Evolutionary conservation across 768 basidiomycete species (phyloP), one percentile per base, ranked within the genome.

Genomic region (Boletus sp.): DNA sequence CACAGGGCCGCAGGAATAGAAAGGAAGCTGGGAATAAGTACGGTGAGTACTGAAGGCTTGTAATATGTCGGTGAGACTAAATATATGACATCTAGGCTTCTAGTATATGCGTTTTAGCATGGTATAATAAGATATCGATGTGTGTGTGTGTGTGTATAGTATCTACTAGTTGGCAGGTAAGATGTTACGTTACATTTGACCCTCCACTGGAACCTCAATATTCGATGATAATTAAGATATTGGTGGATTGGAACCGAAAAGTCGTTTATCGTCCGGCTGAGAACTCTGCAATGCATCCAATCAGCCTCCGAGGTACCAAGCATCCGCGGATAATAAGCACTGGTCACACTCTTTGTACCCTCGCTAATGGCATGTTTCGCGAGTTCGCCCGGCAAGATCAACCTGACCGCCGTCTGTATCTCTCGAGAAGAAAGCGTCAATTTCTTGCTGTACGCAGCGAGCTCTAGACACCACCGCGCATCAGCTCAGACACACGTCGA

Each of bases 21-120:
- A 94, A 94, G 69, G 90, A 92, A 67, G 91, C 92, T 0, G 92
- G 92, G 10, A 93, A 91, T 73, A 94, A 94, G 80, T 94, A 94
- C 64, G 92, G 92, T 87, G 64, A 57, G 80, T 74, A n/a, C 30
- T 32, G 1, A 12, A 46, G 8, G 3, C n/a, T 29, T 7, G 12
- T 3, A 5, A 7, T 20, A 11, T 15, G 1, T 29, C 20, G 9
- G 4, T 1, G 7, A n/a, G 10, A 24, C 35, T 55, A 7, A 59
- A 24, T 7, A 10, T 33, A 12, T 30, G 20, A 9, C 8, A 30
- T 51, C 6, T 40, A 71, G 71, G 70, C 18, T 30, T 30, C 58
- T 71, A 62, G 42, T 14, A 7, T 35, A 1, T 40, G 24, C 4
- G 6, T 52, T 39, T 17, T 4, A 32, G 48, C 46, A 41, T 20